Evolutionary conservation across 139 green algal genomes (phyloP), one percentile per base, ranked within the genome.

Genomic region (Desmodesmus armatus): DNA sequence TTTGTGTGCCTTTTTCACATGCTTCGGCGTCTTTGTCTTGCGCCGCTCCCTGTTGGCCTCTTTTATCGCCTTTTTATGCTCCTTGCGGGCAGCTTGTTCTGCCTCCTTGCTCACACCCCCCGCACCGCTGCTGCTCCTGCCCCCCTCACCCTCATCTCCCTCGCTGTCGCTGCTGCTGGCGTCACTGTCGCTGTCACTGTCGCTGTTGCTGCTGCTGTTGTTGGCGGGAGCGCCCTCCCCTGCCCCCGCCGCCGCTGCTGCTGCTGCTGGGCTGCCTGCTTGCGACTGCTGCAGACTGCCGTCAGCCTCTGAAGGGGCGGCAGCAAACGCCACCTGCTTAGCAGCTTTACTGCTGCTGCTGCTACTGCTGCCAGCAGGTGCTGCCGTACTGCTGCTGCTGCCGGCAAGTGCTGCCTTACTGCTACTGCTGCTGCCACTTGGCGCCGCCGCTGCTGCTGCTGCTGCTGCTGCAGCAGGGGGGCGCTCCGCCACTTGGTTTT

Each of bases 1-100:
- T 3, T 89, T 89, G 2, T 91, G 87, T 23, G 88, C 88, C 89
- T 98, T 99, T 85, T 99, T 99, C 23, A 96, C 86, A 29, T 98
- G 92, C 87, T 99, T 99, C 13, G 95, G 95, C 33, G 96, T 87
- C 86, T 99, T 99, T 21, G 47, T 89, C 83, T 98, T 98, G 3
- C 97, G 90, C 80, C 92, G 91, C 87, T 99, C 97, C 0, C 93
- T 81, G 74, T 96, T 96, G 1, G 93, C 92, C 76, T 95, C 97
- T 88, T 99, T 99, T 0, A 98, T 92, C 31, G 85, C 83, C 77
- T 94, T 92, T 88, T 98, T 98, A 73, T 96, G 85, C 71, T 90
- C 89, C 84, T 96, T 98, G 44, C 93, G 85, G 0, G 63, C 87
- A 19, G 77, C 93, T 65, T 90, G 86, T 15, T 85, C 40, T 6